Percentiles rank a stretch among this genome's conserved stretches.
Conservation (phyloP, 192 early-diverging fungal species). For the Pilobolus umbonatus region DNA sequence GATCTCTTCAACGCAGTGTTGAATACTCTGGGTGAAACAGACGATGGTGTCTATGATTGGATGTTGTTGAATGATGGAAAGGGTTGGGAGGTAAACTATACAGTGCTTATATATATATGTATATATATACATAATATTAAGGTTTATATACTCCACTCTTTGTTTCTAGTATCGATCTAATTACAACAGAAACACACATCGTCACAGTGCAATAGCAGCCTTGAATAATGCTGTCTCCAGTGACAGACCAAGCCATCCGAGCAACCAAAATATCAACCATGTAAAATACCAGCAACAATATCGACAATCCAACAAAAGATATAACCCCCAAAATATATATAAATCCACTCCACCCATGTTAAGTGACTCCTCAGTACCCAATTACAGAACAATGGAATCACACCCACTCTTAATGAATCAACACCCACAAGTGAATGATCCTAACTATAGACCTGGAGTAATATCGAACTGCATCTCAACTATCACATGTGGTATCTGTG, state of each 20-base stretch:
- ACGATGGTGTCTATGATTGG: constrained; percentile 97
- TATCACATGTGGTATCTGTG: constrained; percentile 9
- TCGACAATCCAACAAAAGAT: constrained; percentile 1
- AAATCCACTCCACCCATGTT: constrained; percentile 11
- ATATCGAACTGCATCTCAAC: neutral
- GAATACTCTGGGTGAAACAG: constrained; percentile 61
- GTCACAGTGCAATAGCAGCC: constrained; percentile 6
- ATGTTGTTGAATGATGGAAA: constrained; percentile 60
- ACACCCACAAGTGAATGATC: constrained; percentile 8
- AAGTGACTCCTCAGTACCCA: constrained; percentile 2
- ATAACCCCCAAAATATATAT: constrained; percentile 4
- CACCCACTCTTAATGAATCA: constrained; percentile 7
- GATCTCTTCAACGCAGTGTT: constrained; percentile 79
- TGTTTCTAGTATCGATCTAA: constrained; percentile 8
- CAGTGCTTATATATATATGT: neutral
- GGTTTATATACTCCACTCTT: neutral
- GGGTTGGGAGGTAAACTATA: constrained; percentile 39
- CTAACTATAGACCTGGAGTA: constrained; percentile 9
- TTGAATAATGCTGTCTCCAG: constrained; percentile 10
- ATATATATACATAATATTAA: neutral
- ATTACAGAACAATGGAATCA: constrained; percentile 11
- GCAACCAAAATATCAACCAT: neutral
- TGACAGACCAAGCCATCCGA: neutral
- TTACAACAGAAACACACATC: neutral
- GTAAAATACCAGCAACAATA: neutral